These are phyloP conservation scores for Psilocybe sp. DNA, from an alignment of 768 basidiomycete species.

Conservation along the genomic window DNA sequence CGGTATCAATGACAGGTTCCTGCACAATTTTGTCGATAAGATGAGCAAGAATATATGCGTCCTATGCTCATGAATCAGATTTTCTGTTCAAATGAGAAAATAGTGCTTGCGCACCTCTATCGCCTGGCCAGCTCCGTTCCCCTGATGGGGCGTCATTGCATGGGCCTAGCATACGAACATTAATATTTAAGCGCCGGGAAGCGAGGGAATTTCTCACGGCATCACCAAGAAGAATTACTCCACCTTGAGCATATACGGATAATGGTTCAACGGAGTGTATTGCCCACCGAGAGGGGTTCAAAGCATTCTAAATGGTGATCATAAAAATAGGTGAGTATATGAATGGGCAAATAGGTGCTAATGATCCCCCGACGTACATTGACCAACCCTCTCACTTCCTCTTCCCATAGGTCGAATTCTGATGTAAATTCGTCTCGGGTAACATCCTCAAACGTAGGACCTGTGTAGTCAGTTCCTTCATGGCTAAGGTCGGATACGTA, in stretches of 20 bases:
- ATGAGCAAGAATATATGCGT: slow-evolving; percentile 6
- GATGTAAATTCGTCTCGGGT: slow-evolving; percentile 38
- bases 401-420: slow-evolving; percentile 51
- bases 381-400: slow-evolving; percentile 50
- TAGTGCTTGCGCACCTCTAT: slow-evolving; percentile 19
- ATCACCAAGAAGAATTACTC: slow-evolving; percentile 43
- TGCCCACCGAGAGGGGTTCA: slow-evolving; percentile 53
- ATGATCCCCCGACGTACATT: slow-evolving; percentile 30
- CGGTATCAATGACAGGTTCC: too few relatives aligned
- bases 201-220: slow-evolving; percentile 31
- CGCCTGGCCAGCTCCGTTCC: slow-evolving; percentile 49
- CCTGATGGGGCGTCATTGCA: slow-evolving; percentile 45
- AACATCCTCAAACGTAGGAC: slow-evolving; percentile 44
- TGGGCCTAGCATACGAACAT: slow-evolving; percentile 27
- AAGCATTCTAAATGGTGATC: slow-evolving; percentile 38
- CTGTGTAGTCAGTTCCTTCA: slow-evolving; percentile 42
- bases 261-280: slow-evolving; percentile 51
- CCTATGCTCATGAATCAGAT: not conserved
- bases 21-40: slow-evolving; percentile 1
- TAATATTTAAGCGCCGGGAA: not conserved
- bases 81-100: not conserved
- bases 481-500: slow-evolving; percentile 45
- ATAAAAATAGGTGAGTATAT: not conserved
- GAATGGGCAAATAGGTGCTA: not conserved
- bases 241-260: slow-evolving; percentile 43